Evolutionary conservation across 192 early-diverging fungal species (phyloP), one percentile per base, ranked within the genome.

Genomic region (Backusella sp.): DNA sequence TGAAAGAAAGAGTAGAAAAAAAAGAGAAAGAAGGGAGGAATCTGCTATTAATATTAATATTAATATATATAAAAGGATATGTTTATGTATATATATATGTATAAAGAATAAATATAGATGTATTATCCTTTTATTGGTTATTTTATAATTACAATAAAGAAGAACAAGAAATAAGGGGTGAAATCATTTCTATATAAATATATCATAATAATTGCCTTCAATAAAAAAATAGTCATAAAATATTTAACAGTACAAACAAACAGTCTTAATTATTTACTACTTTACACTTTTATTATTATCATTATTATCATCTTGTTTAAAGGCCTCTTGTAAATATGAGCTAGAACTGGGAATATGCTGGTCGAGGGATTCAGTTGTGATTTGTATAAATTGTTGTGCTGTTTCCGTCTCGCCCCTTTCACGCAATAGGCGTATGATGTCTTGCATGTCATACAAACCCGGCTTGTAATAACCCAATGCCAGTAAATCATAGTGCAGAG

Each of bases 121-220:
- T 62, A 62, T 62, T 62, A 62, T 62, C 56, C 56, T 62, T 62
- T 62, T 62, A 62, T 62, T 62, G 23, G 12, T 62, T 62, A 62
- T 28, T 62, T 26, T 28, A 62, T 62, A 62, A 28, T 62, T 1
- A 28, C 12, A 62, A 14, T 62, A 62, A 62, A 28, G 23, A 26
- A 28, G 56, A 49, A 6, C 46, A 0, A 49, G 46, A 49, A 49
- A 49, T 49, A 49, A 49, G 46, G 46, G 46, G 46, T 49, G 46
- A 1, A 49, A 49, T 49, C 46, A 49, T 49, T 6, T 49, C n/a
- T 28, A 59, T 21, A 23, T 12, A 23, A 26, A 59, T 59, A 0
- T 59, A 21, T 53, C n/a, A n/a, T n/a, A n/a, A n/a, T n/a, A 21
- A n/a, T 53, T 21, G 21, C 7, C 28, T 59, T 59, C 11, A 26